Evolutionary conservation across 2,329 filamentous ascomycete genomes (phyloP).

Genomic region (Xylaria sp.): DNA sequence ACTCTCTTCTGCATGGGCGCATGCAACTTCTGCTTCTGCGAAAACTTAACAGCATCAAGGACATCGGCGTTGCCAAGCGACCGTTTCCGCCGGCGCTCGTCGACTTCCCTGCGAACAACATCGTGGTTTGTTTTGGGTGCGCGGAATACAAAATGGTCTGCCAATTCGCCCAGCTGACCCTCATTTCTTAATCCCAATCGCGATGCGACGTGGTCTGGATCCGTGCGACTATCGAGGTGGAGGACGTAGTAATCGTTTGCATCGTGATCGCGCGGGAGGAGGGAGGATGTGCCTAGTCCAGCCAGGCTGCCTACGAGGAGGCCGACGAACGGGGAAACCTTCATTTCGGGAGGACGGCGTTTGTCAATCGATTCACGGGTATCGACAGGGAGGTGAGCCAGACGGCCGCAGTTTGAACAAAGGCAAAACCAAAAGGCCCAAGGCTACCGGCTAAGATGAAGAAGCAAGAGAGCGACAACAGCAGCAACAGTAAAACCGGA

Average conservation of each 20-base stretch:
- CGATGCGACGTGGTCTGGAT: slow-evolving; percentile 75
- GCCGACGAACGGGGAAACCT: slow-evolving; percentile 62
- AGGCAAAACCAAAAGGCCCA: background rate
- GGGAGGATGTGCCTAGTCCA: slow-evolving; percentile 58
- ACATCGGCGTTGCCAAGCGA: slow-evolving; percentile 62
- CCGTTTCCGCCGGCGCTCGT: slow-evolving; percentile 70
- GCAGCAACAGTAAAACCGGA: background rate
- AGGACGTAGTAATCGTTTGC: slow-evolving; percentile 93
- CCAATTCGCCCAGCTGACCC: slow-evolving; percentile 80
- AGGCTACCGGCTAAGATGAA: background rate
- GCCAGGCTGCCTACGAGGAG: slow-evolving; percentile 60
- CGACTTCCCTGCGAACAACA: slow-evolving; percentile 64
- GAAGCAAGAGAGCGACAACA: background rate
- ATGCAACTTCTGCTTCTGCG: slow-evolving; percentile 75
- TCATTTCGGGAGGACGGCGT: slow-evolving; percentile 55
- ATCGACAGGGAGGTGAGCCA: background rate
- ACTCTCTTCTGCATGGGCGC: slow-evolving; percentile 64
- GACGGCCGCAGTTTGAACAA: background rate
- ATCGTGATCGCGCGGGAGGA: slow-evolving; percentile 75
- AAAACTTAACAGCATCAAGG: slow-evolving; percentile 79
- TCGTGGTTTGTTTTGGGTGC: slow-evolving; percentile 71
- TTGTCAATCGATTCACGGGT: slow-evolving; percentile 6
- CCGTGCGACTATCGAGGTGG: slow-evolving; percentile 74
- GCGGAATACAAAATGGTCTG: slow-evolving; percentile 86
- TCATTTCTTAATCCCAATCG: slow-evolving; percentile 82